Conservation (phyloP, 2,329 filamentous ascomycete species). For the Spiromastix sp. region DNA sequence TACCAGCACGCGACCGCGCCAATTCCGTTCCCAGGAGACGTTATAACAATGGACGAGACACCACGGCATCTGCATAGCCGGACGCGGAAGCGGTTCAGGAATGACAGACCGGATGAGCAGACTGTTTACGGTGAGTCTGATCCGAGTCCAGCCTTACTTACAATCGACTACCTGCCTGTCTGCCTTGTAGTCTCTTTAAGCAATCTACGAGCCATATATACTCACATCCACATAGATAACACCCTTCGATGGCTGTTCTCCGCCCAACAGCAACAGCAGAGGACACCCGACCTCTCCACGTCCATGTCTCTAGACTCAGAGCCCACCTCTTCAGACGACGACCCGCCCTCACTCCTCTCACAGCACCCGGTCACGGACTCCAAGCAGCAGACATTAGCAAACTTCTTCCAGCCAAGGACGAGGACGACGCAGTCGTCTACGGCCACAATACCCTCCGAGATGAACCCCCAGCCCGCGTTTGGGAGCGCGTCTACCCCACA, state of each 20-base stretch:
- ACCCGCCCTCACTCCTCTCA: conserved; percentile 18
- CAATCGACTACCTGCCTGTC: neutral
- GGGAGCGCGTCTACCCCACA: too few relatives aligned
- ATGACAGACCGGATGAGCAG: conserved; percentile 47
- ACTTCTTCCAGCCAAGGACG: conserved; percentile 28
- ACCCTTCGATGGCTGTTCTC: conserved; percentile 33
- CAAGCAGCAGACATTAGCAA: conserved; percentile 29
- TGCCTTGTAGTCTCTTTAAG: neutral
- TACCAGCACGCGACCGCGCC: conserved; percentile 17
- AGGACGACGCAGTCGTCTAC: too few relatives aligned
- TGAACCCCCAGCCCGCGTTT: too few relatives aligned
- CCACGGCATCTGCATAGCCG: conserved; percentile 42
- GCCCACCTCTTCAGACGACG: conserved; percentile 13
- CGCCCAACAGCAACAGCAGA: conserved; percentile 22
- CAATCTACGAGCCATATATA: too few relatives aligned
- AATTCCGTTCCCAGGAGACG: conserved; percentile 15
- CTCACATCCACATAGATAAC: conserved; percentile 27
- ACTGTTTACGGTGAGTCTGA: conserved; percentile 41
- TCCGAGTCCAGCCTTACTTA: conserved; percentile 1
- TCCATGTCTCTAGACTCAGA: too few relatives aligned
- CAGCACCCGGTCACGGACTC: conserved; percentile 23
- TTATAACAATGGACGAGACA: conserved; percentile 22
- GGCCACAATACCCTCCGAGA: too few relatives aligned
- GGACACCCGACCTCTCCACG: too few relatives aligned
- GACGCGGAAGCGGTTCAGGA: conserved; percentile 49